Percentiles rank a stretch among this genome's conserved stretches.
phyloP scores from a whole-genome alignment of 805 yeast species.

The Saturnispora serradocipensis region DNA sequence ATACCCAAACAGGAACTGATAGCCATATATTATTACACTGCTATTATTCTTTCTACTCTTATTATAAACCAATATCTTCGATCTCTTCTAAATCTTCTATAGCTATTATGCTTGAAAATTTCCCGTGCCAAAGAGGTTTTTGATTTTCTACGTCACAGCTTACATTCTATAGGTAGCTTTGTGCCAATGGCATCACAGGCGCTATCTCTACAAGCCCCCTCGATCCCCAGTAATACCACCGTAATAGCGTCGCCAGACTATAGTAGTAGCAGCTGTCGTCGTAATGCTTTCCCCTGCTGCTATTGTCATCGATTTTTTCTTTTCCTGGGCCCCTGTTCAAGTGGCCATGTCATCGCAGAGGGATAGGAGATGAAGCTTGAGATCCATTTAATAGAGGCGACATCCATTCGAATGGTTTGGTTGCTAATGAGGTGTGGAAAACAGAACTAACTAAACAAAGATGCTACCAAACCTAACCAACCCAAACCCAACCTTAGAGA shows the following conservation, averaged over 20 bases:
- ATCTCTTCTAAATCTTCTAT: neutral
- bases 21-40: neutral
- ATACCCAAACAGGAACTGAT: neutral
- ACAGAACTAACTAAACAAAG: neutral
- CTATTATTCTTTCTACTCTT: neutral
- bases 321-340: neutral
- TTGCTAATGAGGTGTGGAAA: neutral
- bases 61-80: neutral
- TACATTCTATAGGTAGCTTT: too few relatives aligned
- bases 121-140: neutral
- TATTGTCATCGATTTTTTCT: neutral
- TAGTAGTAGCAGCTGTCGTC: too few relatives aligned
- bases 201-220: too few relatives aligned
- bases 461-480: constrained; percentile 1
- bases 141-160: neutral
- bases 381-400: neutral
- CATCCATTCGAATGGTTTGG: neutral
- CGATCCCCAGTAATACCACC: neutral
- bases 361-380: neutral
- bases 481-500: neutral
- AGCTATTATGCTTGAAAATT: neutral
- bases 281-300: neutral
- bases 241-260: neutral
- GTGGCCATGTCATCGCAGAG: neutral
- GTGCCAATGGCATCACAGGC: too few relatives aligned